A percentile compares a stretch with the other conserved stretches of the same genome.
These are phyloP conservation scores for Penicillium hordei DNA, from an alignment of 2,329 filamentous ascomycete genomes.

Conservation along the genomic window DNA sequence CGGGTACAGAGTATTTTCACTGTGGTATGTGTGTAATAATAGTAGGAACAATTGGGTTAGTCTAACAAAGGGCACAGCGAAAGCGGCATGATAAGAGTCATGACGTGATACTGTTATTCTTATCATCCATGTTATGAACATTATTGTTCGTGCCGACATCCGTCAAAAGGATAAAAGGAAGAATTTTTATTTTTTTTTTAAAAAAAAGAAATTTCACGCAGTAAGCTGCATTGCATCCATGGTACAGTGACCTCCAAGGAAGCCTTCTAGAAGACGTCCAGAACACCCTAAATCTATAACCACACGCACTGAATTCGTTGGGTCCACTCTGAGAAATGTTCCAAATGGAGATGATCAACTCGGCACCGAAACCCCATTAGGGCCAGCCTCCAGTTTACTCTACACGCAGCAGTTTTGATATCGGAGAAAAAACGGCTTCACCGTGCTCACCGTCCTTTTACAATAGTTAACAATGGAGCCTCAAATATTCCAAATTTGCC, in stretches of 20 bases:
- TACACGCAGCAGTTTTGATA: conserved; percentile 6
- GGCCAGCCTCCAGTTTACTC: conserved; percentile 7
- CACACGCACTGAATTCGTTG: conserved; percentile 14
- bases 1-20: conserved; percentile 7
- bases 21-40: background rate
- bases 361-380: conserved; percentile 7
- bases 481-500: background rate
- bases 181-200: no score
- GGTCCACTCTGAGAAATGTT: conserved; percentile 13
- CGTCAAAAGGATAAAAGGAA: background rate
- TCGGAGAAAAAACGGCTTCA: background rate
- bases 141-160: conserved; percentile 13
- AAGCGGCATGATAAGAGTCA: conserved; percentile 25
- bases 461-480: background rate
- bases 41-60: background rate
- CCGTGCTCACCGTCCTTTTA: conserved; percentile 5
- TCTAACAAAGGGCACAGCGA: conserved; percentile 15
- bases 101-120: conserved; percentile 24
- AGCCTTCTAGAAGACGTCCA: conserved; percentile 39
- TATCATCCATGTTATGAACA: background rate
- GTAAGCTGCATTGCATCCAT: conserved; percentile 22
- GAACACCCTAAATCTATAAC: conserved; percentile 26
- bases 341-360: conserved; percentile 5
- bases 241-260: conserved; percentile 15
- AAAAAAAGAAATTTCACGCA: background rate